Evolutionary conservation across 1,139 yeast genomes (phyloP), one percentile per base, ranked within the genome.

Genomic region (Suhomyces ambrosiae): DNA sequence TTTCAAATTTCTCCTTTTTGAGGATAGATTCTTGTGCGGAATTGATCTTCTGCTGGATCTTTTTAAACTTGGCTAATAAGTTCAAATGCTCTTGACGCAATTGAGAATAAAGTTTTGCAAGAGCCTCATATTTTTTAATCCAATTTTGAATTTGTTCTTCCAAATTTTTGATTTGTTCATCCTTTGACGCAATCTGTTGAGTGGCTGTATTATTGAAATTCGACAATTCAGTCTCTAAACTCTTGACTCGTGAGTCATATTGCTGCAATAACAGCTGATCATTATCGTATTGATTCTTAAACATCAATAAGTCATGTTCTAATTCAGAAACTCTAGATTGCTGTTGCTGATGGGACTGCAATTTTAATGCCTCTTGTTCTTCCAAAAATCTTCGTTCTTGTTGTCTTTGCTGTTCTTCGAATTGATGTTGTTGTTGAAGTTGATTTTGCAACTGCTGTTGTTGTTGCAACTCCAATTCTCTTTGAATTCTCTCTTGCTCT

Each of bases 21-120:
- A 85, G 85, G 45, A 89, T 80, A 0, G 96, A 86, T 60, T 89
- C 97, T 58, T 88, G 96, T 7, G 97, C 96, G 44, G 95, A 85
- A 19, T 90, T 85, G 7, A 94, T 95, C 60, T 86, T 87, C 50
- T 89, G 88, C 61, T 89, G 96, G 39, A 85, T 76, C 50, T 85
- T 84, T 58, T 90, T 90, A 56, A 85, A 85, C 56, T 85, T 85
- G 33, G 86, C 75, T 52, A 90, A 73, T 45, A 89, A 66, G 46
- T 83, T 86, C 56, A 90, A 72, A 60, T 90, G 97, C 60, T 90
- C 97, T 62, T 87, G 95, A 53, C 97, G 84, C 49, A 90, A 72
- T 61, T 89, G 96, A 2, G 96, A 84, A 58, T 90, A 90, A 45
- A 90, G 71, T 55, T 88, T 87, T 4, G 97, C 97, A 49, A 90